A percentile compares a stretch with the other conserved stretches of the same genome.
Conservation (phyloP, 2,329 filamentous ascomycete species). For the Venturia oleaginea region DNA sequence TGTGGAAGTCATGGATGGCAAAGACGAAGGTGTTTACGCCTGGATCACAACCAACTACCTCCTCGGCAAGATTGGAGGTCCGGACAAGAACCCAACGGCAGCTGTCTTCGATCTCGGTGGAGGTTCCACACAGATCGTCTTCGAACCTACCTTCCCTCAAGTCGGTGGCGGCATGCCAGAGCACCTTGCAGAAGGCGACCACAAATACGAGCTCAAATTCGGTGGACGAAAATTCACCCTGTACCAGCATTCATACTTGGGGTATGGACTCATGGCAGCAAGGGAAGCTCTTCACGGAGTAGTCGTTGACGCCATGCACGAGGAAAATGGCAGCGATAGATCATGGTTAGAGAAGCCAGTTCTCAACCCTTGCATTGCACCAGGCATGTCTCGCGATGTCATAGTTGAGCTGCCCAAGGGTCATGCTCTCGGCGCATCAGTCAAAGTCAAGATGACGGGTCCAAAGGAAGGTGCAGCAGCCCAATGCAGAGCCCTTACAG, state of each 20-base stretch:
- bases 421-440: conserved; percentile 55
- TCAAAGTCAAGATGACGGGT: conserved; percentile 80
- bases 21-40: conserved; percentile 93
- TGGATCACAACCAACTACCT: conserved; percentile 99
- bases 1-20: conserved; percentile 94
- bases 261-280: conserved; percentile 92
- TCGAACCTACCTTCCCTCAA: conserved; percentile 84
- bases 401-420: conserved; percentile 59
- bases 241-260: conserved; percentile 97
- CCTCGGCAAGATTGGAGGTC: conserved; percentile 90
- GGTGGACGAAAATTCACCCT: conserved; percentile 84
- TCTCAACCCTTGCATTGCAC: conserved; percentile 76
- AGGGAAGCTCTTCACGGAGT: conserved; percentile 74
- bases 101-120: conserved; percentile 94
- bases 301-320: conserved; percentile 63
- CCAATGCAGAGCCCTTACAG: conserved; percentile 82
- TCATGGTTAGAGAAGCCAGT: conserved; percentile 64
- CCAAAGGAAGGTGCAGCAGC: conserved; percentile 66
- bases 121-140: conserved; percentile 96
- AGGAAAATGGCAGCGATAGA: conserved; percentile 42
- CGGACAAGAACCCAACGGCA: conserved; percentile 81
- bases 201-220: conserved; percentile 89
- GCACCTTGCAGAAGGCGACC: conserved; percentile 77
- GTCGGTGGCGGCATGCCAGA: conserved; percentile 63
- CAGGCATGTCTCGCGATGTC: conserved; percentile 66